Evolutionary conservation across 2,329 filamentous ascomycete genomes (phyloP), one percentile per base, ranked within the genome.

Genomic region (Exophiala aquamarina): DNA sequence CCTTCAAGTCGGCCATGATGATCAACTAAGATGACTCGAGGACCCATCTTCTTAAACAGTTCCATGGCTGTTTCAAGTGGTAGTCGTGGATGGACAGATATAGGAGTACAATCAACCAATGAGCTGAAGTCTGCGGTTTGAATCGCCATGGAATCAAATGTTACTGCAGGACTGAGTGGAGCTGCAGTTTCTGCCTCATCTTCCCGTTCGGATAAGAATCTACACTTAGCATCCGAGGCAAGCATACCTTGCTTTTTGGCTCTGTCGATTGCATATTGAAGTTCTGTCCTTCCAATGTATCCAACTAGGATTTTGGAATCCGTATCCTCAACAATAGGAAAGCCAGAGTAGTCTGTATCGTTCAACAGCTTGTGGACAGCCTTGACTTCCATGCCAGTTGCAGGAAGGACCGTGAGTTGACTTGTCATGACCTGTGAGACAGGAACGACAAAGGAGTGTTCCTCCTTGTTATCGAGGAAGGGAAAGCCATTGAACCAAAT

Each of bases 401-500:
- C 80, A 0, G 89, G 86, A 6, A 98, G 76, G 0, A 83, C 81
- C 13, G 32, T 56, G 2, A 88, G 81, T 1, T 91, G 78, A 41
- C 87, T 81, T 1, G 84, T 91, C 91, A 97, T 96, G 55, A 88
- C 89, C 54, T 88, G 82, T 0, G 89, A 93, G 8, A 97, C 93
- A 0, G 93, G 87, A 1, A 97, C 91, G 37, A 91, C 92, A 67
- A 97, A 96, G 43, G 91, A 91, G 68, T 96, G 91, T 47, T 97
- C 93, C 67, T 97, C 92, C 64, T 98, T 98, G 68, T 87, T 94
- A 70, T 98, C 93, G 2, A 98, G 77, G 70, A 94, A 98, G 0
- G 93, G 93, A 62, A 96, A 95, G 1, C 93, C 93, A 59, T 89
- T 97, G 71, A 96, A 95, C 86, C 90, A 95, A 60, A 98, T 98